Base-by-base conservation (phyloP, 352 stramenopile genomes). In the Blastocystis sp. region DNA sequence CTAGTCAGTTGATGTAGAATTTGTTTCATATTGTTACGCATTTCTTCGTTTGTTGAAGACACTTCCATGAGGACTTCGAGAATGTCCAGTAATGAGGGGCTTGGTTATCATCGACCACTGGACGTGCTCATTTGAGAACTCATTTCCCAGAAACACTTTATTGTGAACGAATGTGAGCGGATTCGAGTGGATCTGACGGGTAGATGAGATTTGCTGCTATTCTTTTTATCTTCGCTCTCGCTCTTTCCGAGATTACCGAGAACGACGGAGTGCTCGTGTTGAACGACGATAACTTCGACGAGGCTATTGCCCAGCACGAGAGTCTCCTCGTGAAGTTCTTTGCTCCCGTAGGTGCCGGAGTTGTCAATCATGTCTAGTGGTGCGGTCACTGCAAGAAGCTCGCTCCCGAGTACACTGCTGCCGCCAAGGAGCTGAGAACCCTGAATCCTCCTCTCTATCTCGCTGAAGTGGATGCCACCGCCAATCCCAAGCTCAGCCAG, bases 321-420 rank as follows among this genome's bases (percentile, higher is more conserved):
- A 94, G 93, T 82, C 91, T 97, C 63, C 93, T 97, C 50, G 94
- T 97, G 2, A 93, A 97, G 92, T 97, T 96, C 78, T 97, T 96
- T 92, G 94, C 95, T 24, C 94, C 94, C 33, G 67, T 88, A 81
- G 19, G 67, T 26, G 21, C 12, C 45, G 21, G 90, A 24, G 33
- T 69, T 90, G 51, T 51, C 19, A 55, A 41, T 88, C 10, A 39
- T 29, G 41, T 82, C 19, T 90, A 90, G 29, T 96, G 94, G 93
- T 97, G 95, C 91, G 94, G 94, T 26, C 95, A 97, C 92, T 97
- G 95, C 93, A 96, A 96, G 93, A 91, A 91, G 59, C 91, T 96
- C 80, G 93, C 93, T 80, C 94, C 94, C 21, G 93, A 96, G 90
- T 97, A 96, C 92, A 93, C 93, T 55, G 93, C 94, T 91, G 95